Conservation (phyloP, 116 monocot species). For the Iris pallida region DNA sequence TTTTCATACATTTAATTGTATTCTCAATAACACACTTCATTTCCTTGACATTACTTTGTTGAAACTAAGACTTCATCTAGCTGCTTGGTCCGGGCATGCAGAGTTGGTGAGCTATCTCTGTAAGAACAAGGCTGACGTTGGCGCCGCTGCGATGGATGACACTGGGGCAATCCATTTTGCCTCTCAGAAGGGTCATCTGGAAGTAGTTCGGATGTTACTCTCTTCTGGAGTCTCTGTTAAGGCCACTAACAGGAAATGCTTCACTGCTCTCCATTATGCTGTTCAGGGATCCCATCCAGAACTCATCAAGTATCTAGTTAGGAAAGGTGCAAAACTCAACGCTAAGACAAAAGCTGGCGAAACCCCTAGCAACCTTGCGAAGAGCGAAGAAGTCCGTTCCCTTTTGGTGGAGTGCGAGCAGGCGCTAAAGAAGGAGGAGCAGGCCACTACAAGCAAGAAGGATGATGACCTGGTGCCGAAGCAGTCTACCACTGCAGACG, state of each 20-base stretch:
- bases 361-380: slow-evolving; percentile 52
- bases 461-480: neutral
- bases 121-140: slow-evolving; percentile 75
- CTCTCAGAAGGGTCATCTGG: slow-evolving; percentile 81
- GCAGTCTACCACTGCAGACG: slow-evolving; percentile 15
- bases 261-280: slow-evolving; percentile 87
- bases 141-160: slow-evolving; percentile 91
- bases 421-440: slow-evolving; percentile 20
- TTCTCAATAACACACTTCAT: neutral
- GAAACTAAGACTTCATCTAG: slow-evolving; percentile 72
- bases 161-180: slow-evolving; percentile 92
- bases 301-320: slow-evolving; percentile 63
- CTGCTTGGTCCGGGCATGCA: slow-evolving; percentile 87
- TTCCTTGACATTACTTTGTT: slow-evolving; percentile 33
- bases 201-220: slow-evolving; percentile 54
- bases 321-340: slow-evolving; percentile 56
- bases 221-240: slow-evolving; percentile 62
- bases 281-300: slow-evolving; percentile 67
- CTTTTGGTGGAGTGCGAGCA: slow-evolving; percentile 40
- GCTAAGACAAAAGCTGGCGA: slow-evolving; percentile 73
- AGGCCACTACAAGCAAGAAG: slow-evolving; percentile 1
- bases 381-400: slow-evolving; percentile 41
- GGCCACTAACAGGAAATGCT: slow-evolving; percentile 70
- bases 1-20: neutral
- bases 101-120: slow-evolving; percentile 78